These are phyloP conservation scores for Tylopilus sp. DNA, from an alignment of 1,284 basidiomycete species.

Conservation along the genomic window DNA sequence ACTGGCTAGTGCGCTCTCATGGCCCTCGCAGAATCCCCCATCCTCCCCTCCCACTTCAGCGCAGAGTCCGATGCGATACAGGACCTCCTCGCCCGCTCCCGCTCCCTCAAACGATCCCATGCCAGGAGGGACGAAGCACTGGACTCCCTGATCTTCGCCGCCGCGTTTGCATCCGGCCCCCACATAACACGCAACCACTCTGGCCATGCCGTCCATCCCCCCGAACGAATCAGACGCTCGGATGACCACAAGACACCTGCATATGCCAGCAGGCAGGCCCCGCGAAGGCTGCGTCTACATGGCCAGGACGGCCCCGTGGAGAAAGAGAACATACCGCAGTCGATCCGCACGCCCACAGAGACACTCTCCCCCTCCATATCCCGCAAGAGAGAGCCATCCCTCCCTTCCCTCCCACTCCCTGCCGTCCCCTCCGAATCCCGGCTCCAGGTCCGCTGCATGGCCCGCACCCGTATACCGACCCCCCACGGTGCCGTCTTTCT, in stretches of 20 bases:
- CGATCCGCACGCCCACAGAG: slow-evolving; percentile 27
- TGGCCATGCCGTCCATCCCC: slow-evolving; percentile 46
- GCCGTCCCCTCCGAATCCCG: slow-evolving; percentile 7
- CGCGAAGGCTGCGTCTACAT: slow-evolving; percentile 57
- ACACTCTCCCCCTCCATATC: slow-evolving; percentile 32
- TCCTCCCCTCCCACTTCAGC: slow-evolving; percentile 25
- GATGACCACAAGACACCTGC: slow-evolving; percentile 48
- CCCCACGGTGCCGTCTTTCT: slow-evolving; percentile 93
- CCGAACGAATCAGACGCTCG: slow-evolving; percentile 45
- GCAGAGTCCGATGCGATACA: slow-evolving; percentile 41
- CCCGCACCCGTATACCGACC: slow-evolving; percentile 95
- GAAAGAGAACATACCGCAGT: slow-evolving; percentile 35
- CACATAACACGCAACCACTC: slow-evolving; percentile 72
- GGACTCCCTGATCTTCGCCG: slow-evolving; percentile 72
- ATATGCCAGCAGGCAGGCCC: slow-evolving; percentile 72
- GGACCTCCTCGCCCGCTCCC: slow-evolving; percentile 43
- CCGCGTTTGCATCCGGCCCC: slow-evolving; percentile 66
- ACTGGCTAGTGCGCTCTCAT: slow-evolving; percentile 21
- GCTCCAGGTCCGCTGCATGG: slow-evolving; percentile 85
- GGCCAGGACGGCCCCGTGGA: slow-evolving; percentile 17
- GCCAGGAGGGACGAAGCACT: slow-evolving; percentile 62
- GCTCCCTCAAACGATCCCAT: slow-evolving; percentile 41
- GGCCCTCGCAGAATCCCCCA: slow-evolving; percentile 34
- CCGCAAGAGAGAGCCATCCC: slow-evolving; percentile 11
- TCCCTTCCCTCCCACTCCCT: slow-evolving; percentile 11